Evolutionary conservation across 345 rosid species (phyloP).

Genomic region (Eucalyptus sp.): DNA sequence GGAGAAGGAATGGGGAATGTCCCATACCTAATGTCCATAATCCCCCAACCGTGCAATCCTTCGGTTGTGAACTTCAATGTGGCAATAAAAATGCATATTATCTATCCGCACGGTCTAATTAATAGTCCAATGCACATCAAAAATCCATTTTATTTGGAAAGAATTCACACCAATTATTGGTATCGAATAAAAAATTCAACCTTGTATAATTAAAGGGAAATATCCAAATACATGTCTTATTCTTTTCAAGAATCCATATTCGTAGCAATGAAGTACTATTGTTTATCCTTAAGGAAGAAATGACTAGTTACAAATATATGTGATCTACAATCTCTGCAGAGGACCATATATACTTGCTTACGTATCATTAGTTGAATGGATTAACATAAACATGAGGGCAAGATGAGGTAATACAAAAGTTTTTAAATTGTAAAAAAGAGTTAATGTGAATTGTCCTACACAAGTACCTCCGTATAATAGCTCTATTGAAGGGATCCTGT

Average conservation of each 20-base stretch:
- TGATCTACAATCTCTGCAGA: background rate
- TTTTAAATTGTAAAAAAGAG: background rate
- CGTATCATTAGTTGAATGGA: background rate
- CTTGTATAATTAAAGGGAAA: too few species aligned
- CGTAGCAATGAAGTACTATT: background rate
- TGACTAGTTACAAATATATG: background rate
- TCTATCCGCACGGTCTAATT: too few species aligned
- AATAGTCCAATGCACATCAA: too few species aligned
- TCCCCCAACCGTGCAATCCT: too few species aligned
- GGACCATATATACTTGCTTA: background rate
- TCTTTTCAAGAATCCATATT: background rate
- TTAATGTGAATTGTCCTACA: background rate
- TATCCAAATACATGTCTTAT: too few species aligned
- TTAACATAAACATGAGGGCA: background rate
- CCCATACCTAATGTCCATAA: background rate
- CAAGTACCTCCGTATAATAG: background rate
- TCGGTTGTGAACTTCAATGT: too few species aligned
- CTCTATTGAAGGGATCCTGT: background rate
- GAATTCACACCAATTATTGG: too few species aligned
- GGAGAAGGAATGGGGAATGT: background rate
- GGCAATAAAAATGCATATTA: too few species aligned
- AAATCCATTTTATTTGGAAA: too few species aligned
- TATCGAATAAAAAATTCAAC: too few species aligned
- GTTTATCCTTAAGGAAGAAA: background rate
- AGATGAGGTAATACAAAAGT: background rate